Evolutionary conservation across 805 yeast genomes (phyloP).

Genomic region (Yamadazyma scolyti): DNA sequence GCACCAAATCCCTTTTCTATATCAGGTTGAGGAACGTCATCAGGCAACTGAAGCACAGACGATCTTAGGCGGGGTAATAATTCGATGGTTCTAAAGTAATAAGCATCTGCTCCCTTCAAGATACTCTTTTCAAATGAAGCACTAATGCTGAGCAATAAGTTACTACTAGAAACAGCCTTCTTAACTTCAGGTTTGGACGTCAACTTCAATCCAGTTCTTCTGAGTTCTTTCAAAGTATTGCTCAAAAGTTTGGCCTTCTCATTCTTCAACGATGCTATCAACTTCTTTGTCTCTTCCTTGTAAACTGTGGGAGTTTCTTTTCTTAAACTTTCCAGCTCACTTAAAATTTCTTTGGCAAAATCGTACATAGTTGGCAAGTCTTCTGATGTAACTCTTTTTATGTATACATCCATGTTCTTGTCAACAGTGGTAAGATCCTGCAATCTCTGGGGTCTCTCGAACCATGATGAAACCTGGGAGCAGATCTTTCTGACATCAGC

Average conservation of each 20-base stretch:
- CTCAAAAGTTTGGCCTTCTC: conserved; percentile 78
- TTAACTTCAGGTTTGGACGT: conserved; percentile 65
- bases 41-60: conserved; percentile 55
- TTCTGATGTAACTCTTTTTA: conserved; percentile 27
- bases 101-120: conserved; percentile 42
- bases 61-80: conserved; percentile 75
- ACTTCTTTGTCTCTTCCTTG: conserved; percentile 72
- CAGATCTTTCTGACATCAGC: conserved; percentile 18
- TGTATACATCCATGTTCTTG: conserved; percentile 53
- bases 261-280: conserved; percentile 62
- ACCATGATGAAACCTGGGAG: conserved; percentile 44
- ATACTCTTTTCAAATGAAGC: conserved; percentile 37
- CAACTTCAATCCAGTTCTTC: conserved; percentile 71
- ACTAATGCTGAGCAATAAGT: conserved; percentile 55
- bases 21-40: conserved; percentile 73
- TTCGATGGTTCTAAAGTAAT: conserved; percentile 71
- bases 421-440: conserved; percentile 47
- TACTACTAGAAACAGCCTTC: conserved; percentile 57
- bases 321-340: conserved; percentile 58
- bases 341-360: conserved; percentile 51
- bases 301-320: conserved; percentile 72
- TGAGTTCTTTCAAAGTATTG: conserved; percentile 70
- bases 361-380: conserved; percentile 48
- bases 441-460: conserved; percentile 53
- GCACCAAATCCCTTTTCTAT: conserved; percentile 74